Base-by-base conservation (phyloP, 441 rosid genomes). In the Populus hybrid region DNA sequence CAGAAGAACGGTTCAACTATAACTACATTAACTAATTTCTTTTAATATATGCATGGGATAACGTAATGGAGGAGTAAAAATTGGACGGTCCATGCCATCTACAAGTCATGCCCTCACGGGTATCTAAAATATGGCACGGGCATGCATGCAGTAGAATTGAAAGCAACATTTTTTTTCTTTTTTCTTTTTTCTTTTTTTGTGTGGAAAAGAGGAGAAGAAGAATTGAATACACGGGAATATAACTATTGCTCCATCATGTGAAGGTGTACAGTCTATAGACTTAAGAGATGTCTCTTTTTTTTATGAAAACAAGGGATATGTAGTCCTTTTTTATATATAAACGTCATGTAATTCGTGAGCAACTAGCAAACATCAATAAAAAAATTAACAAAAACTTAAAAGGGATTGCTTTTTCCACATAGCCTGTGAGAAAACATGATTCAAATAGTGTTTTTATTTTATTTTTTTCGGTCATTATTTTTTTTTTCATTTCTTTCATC, bases 1-100 rank as follows among this genome's bases (percentile, higher is more conserved):
- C 77, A 83, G 78, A 63, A 64, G 74, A 82, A 79, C 82, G 79
- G 90, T 82, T 87, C 84, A 86, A 80, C 87, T 69, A 77, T 78
- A 83, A 80, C 86, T 79, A 66, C 33, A 72, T 77, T 75, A 77
- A 83, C 23, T 65, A 74, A 74, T 26, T 3, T 23, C 21, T 53
- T 33, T 29, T 29, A 29, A 29, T 29, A 29, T 29, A 29, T 29
- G 31, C 31, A 29, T 29, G 38, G 1, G 56, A 64, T 53, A n/a
- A 50, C 71, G 71, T 78, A 76, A 64, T n/a, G 66, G 1, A 23
- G 61, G 82, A 73, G 78, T 75, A 70, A 69, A 24, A 78, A 40
- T 56, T 79, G 74, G 86, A 65, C 83, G 74, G 85, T 29, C 76
- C 66, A 64, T 11, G 20, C 61, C 68, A 36, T 23, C 61, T 59